These are phyloP conservation scores for Galerina marginata DNA, from an alignment of 768 basidiomycete species.

Conservation along the genomic window DNA sequence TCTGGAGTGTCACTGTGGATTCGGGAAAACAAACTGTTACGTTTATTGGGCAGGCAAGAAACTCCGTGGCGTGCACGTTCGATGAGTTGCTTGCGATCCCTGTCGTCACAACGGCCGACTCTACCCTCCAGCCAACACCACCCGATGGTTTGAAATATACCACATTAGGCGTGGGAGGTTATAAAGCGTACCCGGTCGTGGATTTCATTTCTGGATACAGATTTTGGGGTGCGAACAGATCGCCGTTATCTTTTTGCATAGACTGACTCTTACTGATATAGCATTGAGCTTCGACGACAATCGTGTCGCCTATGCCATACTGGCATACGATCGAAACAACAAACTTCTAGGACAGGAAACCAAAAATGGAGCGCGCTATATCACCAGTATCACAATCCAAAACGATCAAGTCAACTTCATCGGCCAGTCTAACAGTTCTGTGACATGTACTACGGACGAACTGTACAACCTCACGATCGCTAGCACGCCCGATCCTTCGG, in stretches of 20 bases:
- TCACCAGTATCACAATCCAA: background rate
- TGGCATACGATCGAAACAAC: background rate
- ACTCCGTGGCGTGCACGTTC: background rate
- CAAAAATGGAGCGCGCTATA: background rate
- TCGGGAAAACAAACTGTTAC: background rate
- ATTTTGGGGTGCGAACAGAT: background rate
- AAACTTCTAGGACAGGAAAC: background rate
- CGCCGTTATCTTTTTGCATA: background rate
- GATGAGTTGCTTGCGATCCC: background rate
- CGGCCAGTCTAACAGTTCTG: background rate
- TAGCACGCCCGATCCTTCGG: background rate
- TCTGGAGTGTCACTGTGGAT: background rate
- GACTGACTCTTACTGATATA: background rate
- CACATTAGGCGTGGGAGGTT: background rate
- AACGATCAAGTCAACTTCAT: background rate
- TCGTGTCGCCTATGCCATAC: background rate
- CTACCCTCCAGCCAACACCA: background rate
- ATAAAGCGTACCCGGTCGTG: background rate
- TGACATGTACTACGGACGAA: background rate
- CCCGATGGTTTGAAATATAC: background rate
- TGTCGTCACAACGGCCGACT: conserved; percentile 1
- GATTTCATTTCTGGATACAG: background rate
- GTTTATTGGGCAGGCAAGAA: background rate
- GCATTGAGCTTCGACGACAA: background rate
- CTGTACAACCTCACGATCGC: background rate